These are phyloP conservation scores for Globisporangium paroecandrum DNA, from an alignment of 352 stramenopile genomes.

Conservation along the genomic window DNA sequence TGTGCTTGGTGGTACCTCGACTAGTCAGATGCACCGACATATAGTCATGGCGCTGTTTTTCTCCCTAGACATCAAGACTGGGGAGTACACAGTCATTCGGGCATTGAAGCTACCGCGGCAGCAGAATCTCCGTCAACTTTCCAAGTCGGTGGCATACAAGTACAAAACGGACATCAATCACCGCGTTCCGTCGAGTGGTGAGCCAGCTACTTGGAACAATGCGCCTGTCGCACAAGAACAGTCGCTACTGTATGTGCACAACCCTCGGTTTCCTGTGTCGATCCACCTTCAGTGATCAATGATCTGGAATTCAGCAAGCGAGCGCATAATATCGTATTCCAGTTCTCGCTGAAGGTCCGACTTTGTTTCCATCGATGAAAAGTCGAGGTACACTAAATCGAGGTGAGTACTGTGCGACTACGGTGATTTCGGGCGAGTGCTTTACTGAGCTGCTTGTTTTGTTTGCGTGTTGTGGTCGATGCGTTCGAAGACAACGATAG, in stretches of 20 bases:
- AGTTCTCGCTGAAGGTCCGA: neutral
- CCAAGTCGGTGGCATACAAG: constrained; percentile 26
- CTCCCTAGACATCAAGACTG: constrained; percentile 38
- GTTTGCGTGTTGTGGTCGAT: neutral
- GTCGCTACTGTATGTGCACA: constrained; percentile 39
- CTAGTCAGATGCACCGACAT: constrained; percentile 3
- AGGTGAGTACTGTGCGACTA: neutral
- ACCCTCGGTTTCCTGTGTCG: constrained; percentile 42
- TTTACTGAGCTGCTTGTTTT: neutral
- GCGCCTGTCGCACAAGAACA: constrained; percentile 33
- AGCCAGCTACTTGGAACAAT: constrained; percentile 33
- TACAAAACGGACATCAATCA: constrained; percentile 29
- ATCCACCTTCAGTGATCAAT: constrained; percentile 31
- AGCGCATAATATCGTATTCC: neutral
- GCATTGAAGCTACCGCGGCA: constrained; percentile 36
- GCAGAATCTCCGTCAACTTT: constrained; percentile 29
- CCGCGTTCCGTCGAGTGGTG: constrained; percentile 17
- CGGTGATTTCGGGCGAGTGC: neutral
- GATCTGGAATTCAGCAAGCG: neutral
- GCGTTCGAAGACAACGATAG: neutral
- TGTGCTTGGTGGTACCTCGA: neutral
- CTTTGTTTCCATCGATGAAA: no score
- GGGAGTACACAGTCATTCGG: constrained; percentile 40
- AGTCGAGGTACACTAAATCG: neutral
- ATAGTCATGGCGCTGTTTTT: constrained; percentile 43